These are phyloP conservation scores for Camelina neglecta DNA, from an alignment of 345 rosid genomes.

Conservation along the genomic window DNA sequence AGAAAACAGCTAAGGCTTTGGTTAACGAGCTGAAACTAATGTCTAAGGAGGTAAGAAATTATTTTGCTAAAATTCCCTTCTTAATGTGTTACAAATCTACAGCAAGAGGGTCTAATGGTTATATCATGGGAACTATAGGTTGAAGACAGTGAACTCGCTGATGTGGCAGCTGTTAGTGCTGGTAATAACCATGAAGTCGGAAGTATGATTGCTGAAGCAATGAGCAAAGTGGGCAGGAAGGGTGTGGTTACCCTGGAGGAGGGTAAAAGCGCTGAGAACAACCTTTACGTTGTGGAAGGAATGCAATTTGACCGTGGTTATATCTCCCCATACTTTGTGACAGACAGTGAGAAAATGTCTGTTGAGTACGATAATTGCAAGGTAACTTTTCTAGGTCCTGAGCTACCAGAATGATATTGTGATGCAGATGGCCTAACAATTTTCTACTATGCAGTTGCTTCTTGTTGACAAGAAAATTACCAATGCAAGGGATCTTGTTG, in stretches of 20 bases:
- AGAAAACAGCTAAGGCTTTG: conserved; percentile 87
- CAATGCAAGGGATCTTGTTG: conserved; percentile 92
- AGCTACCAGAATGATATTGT: not conserved
- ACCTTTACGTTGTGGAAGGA: conserved; percentile 98
- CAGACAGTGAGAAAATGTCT: conserved; percentile 96
- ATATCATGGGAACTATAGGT: conserved; percentile 54
- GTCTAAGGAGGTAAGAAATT: conserved; percentile 78
- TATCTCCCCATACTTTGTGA: conserved; percentile 96
- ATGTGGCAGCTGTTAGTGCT: conserved; percentile 99
- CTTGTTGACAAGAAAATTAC: conserved; percentile 97
- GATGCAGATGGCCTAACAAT: not conserved
- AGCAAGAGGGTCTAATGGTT: not conserved
- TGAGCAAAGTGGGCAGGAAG: conserved; percentile 95
- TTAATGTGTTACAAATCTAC: not conserved
- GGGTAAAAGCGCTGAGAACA: conserved; percentile 97
- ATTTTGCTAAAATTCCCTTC: not conserved
- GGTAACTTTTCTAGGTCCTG: conserved; percentile 50
- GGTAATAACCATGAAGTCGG: conserved; percentile 96
- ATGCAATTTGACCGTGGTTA: conserved; percentile 99
- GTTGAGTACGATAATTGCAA: conserved; percentile 97
- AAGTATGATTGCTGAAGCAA: conserved; percentile 96
- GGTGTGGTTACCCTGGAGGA: conserved; percentile 99
- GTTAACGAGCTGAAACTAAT: conserved; percentile 77
- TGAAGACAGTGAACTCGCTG: conserved; percentile 98
- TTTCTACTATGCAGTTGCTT: conserved; percentile 63